A percentile compares a stretch with the other conserved stretches of the same genome.
phyloP scores from a whole-genome alignment of 805 yeast species.

The Spathaspora gorwiae region DNA sequence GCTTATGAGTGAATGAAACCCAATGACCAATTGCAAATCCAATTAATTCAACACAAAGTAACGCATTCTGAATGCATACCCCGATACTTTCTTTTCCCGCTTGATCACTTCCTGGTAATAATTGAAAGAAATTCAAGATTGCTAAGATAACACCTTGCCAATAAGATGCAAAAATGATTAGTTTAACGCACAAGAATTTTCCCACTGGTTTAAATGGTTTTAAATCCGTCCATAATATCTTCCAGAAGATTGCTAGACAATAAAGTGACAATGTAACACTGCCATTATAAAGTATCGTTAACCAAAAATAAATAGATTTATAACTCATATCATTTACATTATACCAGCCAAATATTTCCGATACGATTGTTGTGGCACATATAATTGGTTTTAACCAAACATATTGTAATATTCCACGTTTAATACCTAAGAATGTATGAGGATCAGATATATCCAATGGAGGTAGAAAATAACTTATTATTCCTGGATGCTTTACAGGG shows the following conservation, averaged over 20 bases:
- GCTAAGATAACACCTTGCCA: constrained; percentile 84
- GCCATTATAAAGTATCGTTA: constrained; percentile 66
- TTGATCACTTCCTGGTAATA: constrained; percentile 32
- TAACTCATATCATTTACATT: constrained; percentile 46
- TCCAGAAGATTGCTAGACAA: constrained; percentile 88
- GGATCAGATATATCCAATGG: constrained; percentile 86
- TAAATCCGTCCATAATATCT: constrained; percentile 74
- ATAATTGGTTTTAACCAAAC: constrained; percentile 91
- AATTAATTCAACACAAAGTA: constrained; percentile 78
- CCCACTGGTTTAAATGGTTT: constrained; percentile 83
- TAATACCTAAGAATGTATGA: constrained; percentile 64
- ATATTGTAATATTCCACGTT: constrained; percentile 85
- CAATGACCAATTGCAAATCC: constrained; percentile 88
- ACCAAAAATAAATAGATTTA: constrained; percentile 55
- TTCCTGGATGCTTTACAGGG: constrained; percentile 64
- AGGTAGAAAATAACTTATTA: constrained; percentile 27
- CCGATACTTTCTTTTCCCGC: constrained; percentile 38
- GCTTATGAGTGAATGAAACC: constrained; percentile 74
- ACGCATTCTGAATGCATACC: constrained; percentile 66
- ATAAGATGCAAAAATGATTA: constrained; percentile 94
- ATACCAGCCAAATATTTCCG: constrained; percentile 47
- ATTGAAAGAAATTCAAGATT: constrained; percentile 45
- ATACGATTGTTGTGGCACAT: constrained; percentile 49
- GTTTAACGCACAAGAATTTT: constrained; percentile 86
- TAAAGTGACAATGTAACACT: constrained; percentile 81